Percentiles rank a stretch among this genome's conserved stretches.
phyloP scores from a whole-genome alignment of 192 early-diverging fungal species.

The Podila epicladia region DNA sequence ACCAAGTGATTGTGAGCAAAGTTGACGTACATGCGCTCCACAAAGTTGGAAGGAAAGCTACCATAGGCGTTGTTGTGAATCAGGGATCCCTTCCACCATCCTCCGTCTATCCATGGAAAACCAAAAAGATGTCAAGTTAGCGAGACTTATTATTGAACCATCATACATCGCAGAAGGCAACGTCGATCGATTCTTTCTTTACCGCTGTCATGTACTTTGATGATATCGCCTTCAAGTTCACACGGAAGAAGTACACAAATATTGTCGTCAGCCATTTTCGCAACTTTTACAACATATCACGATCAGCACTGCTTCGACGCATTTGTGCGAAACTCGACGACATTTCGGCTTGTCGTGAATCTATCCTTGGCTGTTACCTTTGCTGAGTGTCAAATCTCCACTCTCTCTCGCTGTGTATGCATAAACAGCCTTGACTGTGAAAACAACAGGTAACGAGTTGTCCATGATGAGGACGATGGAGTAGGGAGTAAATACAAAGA shows the following conservation, averaged over 20 bases:
- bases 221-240: constrained; percentile 33
- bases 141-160: neutral
- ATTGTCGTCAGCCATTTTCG: neutral
- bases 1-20: neutral
- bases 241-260: neutral
- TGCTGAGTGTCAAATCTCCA: constrained; percentile 31
- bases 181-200: neutral
- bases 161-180: neutral
- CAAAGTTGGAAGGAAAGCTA: constrained; percentile 46
- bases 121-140: neutral
- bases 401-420: constrained; percentile 37
- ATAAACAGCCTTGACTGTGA: constrained; percentile 37
- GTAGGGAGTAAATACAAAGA: neutral
- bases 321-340: neutral
- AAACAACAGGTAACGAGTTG: constrained; percentile 19
- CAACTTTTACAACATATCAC: neutral
- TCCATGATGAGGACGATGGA: constrained; percentile 2
- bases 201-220: constrained; percentile 48
- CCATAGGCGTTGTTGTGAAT: constrained; percentile 16
- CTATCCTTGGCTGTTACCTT: constrained; percentile 19
- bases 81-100: constrained; percentile 49
- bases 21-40: constrained; percentile 24
- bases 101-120: constrained; percentile 23
- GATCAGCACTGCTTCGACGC: neutral
- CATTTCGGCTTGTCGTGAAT: neutral